Evolutionary conservation across 1,284 basidiomycete species (phyloP).

Genomic region (Mrakiaceae sp.): DNA sequence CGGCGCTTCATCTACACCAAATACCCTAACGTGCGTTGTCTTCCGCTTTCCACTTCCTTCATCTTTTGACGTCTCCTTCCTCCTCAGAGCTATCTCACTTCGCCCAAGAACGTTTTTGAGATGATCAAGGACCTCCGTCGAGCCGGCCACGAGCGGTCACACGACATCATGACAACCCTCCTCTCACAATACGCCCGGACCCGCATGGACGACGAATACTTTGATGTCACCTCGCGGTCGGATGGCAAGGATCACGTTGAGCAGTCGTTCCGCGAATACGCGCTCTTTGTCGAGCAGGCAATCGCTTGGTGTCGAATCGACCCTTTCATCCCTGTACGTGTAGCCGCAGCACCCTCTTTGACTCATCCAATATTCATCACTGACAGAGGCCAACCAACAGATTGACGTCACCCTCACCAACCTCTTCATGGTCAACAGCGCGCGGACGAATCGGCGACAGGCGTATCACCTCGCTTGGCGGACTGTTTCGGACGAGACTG

Average conservation of each 20-base stretch:
- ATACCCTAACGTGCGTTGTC: not conserved
- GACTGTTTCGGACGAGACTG: too few species aligned
- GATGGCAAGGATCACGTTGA: not conserved
- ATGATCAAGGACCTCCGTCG: conserved; percentile 75
- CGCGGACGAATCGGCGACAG: too few species aligned
- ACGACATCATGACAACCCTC: conserved; percentile 59
- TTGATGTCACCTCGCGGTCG: not conserved
- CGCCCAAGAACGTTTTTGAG: conserved; percentile 44
- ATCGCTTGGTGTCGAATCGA: conserved; percentile 14
- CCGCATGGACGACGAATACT: not conserved
- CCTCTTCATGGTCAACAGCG: too few species aligned
- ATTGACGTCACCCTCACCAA: not conserved
- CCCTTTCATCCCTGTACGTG: conserved; percentile 12
- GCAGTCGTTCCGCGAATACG: too few species aligned
- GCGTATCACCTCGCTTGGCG: too few species aligned
- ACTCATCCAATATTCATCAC: too few species aligned
- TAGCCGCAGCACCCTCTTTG: not conserved
- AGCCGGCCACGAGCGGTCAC: conserved; percentile 48
- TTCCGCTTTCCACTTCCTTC: conserved; percentile 44
- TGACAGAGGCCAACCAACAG: not conserved
- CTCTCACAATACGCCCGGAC: conserved; percentile 40
- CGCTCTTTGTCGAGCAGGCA: not conserved
- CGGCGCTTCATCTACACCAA: conserved; percentile 4
- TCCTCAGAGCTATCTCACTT: too few species aligned
- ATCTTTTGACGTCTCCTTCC: too few species aligned